Evolutionary conservation across 495 filamentous ascomycete genomes (phyloP), one percentile per base, ranked within the genome.

Genomic region (Aspergillus wentii): DNA sequence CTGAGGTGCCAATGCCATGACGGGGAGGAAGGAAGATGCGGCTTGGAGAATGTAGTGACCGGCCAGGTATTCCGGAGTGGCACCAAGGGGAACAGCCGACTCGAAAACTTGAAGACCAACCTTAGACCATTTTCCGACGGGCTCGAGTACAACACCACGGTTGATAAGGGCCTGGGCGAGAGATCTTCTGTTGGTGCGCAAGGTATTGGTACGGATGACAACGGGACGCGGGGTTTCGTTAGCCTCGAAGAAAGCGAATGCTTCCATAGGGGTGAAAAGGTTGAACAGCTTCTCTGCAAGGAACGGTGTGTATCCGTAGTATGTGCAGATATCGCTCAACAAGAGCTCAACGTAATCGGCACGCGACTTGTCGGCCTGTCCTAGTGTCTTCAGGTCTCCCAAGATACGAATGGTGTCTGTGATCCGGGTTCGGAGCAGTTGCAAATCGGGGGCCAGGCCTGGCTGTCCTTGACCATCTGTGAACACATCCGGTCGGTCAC

Each of bases 21-120:
- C 90, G 48, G 92, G 92, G 18, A 98, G 77, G 72, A 98, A 98
- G 18, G 90, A 96, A 16, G 88, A 92, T 1, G 92, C 92, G 8
- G 92, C 92, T 70, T 97, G 94, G 10, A 97, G 74, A 51, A 98
- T 97, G 68, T 98, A 98, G 56, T 97, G 87, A 16, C 92, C 92
- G 2, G 94, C 89, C 8, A 98, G 75, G 62, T 97, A 97, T 56
- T 98, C 94, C 1, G 92, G 94, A 0, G 94, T 98, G 16, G 94
- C 94, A 69, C 91, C 94, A n/a, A 96, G 76, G 2, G 92, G 92
- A 0, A 97, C 94, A 37, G 81, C 80, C 31, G 83, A 85, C 53
- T 97, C 94, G 64, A 97, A 98, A 19, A 98, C 76, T 59, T 98
- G 92, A 8, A 98, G 74, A 28, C 92, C 92, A 48, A 97, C 86